Evolutionary conservation across 768 basidiomycete species (phyloP), one percentile per base, ranked within the genome.

Genomic region (Coprinopsis cinerea): DNA sequence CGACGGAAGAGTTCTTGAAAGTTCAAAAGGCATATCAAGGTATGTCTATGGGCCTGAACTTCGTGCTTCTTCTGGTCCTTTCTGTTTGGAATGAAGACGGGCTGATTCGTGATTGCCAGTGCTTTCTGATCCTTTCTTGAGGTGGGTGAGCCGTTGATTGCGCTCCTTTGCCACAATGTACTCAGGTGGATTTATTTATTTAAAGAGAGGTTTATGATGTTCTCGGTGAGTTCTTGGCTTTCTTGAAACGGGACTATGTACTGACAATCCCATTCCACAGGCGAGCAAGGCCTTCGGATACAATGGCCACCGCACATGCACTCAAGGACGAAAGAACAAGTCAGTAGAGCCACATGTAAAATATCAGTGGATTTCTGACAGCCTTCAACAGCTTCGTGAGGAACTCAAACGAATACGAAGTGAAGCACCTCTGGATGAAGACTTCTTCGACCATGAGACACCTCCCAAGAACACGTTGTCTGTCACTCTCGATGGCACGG

Each of bases 1-100:
- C 91, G 0, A 76, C 81, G 22, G 71, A 74, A 26, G 77, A 76
- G 44, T 92, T 92, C 54, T 72, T 85, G 15, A 80, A 84, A 61
- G 76, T 93, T 18, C 88, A 91, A 55, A 84, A 83, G 55, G 89
- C 91, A 11, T 92, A 92, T 61, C 82, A 92, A 76, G 78, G 86
- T 83, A 57, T 46, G 71, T 52, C 32, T 43, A 39, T 32, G 26
- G n/a, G n/a, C 40, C 53, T 46, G 41, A 36, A 26, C 20, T 32
- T 49, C 51, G 35, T 25, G 40, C n/a, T n/a, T n/a, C n/a, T n/a
- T n/a, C n/a, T n/a, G n/a, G n/a, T n/a, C n/a, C 15, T 15, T 32
- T 32, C 30, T 32, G 30, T 30, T 28, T 27, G 20, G 13, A 22
- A 14, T 9, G 32, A 23, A 37, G 23, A 1, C 27, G 24, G 20